Base-by-base conservation (phyloP, 2,329 filamentous ascomycete species). In the Corynespora cassiicola region DNA sequence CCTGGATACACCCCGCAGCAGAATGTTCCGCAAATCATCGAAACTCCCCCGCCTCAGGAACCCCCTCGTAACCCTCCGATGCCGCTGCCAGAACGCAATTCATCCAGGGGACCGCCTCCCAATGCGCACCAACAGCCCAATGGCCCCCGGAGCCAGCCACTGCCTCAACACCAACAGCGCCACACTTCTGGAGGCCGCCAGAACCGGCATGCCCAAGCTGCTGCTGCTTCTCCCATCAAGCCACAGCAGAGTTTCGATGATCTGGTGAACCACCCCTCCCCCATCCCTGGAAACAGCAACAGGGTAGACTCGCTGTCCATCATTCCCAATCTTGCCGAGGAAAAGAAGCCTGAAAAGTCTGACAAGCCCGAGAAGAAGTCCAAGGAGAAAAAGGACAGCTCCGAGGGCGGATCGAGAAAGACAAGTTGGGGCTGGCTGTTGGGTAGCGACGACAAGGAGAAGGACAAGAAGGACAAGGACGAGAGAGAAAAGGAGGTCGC, bases 391-490 rank as follows among this genome's bases (percentile, higher is more conserved):
- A 86, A 90, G 4, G 83, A 80, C 47, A 80, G 86, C 7, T 76
- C 85, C 2, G 84, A 88, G 29, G 78, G 78, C 33, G 76, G 75
- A 2, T 69, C 75, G 16, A 81, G 85, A 44, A 95, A 94, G 63
- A 91, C 90, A 8, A 87, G 86, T 44, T 89, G 89, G 88, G 88
- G 88, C 52, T 91, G 87, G 86, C 79, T 91, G 20, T 61, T 70
- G 6, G 79, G 79, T 24, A 78, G 79, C 26, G 88, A 92, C 37
- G 86, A 91, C 43, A 86, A 85, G 55, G 86, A 87, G 52, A 75
- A 76, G 45, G 79, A 81, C 34, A 79, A 80, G 17, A 80, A 73
- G 20, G 65, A 74, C 20, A 64, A 69, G 42, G 67, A 69, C 16
- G 65, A 71, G 15, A 60, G 60, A 25, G 68, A 69, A 9, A 71